These are phyloP conservation scores for Pyrus bretschneideri DNA, from an alignment of 306 rosid species.

Conservation along the genomic window DNA sequence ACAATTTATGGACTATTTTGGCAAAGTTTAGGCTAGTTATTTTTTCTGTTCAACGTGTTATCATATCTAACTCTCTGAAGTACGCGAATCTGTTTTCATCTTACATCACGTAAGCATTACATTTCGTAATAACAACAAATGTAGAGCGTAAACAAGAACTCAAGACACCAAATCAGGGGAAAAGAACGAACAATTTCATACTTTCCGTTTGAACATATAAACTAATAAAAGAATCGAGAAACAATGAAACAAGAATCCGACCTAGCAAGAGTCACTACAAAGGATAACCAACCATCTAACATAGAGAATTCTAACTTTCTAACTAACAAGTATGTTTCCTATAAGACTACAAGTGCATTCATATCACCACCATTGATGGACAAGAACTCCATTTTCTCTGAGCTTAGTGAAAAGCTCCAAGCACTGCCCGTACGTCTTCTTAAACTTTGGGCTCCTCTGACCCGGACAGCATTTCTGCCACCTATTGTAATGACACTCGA, in stretches of 20 bases:
- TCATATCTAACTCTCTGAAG: neutral
- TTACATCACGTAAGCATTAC: neutral
- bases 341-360: neutral
- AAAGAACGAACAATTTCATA: neutral
- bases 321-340: neutral
- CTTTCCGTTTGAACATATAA: neutral
- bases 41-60: neutral
- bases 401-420: slow-evolving; percentile 40
- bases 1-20: too few relatives aligned
- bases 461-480: slow-evolving; percentile 57
- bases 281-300: slow-evolving; percentile 2
- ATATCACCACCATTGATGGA: slow-evolving; percentile 63
- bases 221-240: neutral
- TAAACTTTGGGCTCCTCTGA: slow-evolving; percentile 42
- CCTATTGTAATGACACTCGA: slow-evolving; percentile 59
- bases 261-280: neutral
- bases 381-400: slow-evolving; percentile 55
- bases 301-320: slow-evolving; percentile 1
- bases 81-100: neutral
- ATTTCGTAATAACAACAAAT: neutral
- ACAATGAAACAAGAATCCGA: neutral
- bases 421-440: slow-evolving; percentile 41
- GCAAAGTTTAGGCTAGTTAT: too few relatives aligned
- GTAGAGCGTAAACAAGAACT: neutral
- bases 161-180: neutral